Conservation (phyloP, 2,329 filamentous ascomycete species). For the Pestalotiopsis sp. region DNA sequence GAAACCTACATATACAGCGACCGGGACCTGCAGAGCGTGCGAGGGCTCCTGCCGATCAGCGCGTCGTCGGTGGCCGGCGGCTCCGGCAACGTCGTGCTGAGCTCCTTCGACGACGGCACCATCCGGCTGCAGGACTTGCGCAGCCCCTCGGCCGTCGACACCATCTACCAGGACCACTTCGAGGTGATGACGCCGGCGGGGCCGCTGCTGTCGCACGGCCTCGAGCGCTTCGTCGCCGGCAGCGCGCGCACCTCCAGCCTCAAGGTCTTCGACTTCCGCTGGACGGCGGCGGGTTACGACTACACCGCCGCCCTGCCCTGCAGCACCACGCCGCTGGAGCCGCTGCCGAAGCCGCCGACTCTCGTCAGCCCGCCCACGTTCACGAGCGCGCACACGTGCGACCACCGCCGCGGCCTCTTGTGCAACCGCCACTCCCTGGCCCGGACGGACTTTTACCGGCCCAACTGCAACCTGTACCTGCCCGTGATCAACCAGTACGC, state of each 20-base stretch:
- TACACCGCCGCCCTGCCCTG: constrained; percentile 53
- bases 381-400: constrained; percentile 32
- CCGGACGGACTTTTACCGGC: constrained; percentile 45
- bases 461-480: constrained; percentile 53
- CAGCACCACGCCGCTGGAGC: constrained; percentile 37
- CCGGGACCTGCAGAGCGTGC: constrained; percentile 37
- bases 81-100: constrained; percentile 46
- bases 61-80: constrained; percentile 33
- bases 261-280: constrained; percentile 59
- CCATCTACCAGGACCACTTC: constrained; percentile 56
- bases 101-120: constrained; percentile 57
- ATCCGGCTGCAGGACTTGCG: constrained; percentile 54
- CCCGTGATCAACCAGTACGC: constrained; percentile 22
- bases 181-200: constrained; percentile 49
- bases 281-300: constrained; percentile 47
- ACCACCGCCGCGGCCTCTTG: constrained; percentile 30
- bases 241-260: constrained; percentile 45
- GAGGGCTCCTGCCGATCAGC: constrained; percentile 50
- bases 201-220: constrained; percentile 51
- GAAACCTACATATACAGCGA: constrained; percentile 27
- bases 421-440: constrained; percentile 55
- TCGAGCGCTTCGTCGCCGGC: constrained; percentile 54
- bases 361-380: constrained; percentile 21
- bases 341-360: constrained; percentile 30
- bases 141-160: constrained; percentile 48